A percentile compares a stretch with the other conserved stretches of the same genome.
Evolutionary conservation across 148 eudicot genomes (phyloP).

Genomic region (Cornus kousa): DNA sequence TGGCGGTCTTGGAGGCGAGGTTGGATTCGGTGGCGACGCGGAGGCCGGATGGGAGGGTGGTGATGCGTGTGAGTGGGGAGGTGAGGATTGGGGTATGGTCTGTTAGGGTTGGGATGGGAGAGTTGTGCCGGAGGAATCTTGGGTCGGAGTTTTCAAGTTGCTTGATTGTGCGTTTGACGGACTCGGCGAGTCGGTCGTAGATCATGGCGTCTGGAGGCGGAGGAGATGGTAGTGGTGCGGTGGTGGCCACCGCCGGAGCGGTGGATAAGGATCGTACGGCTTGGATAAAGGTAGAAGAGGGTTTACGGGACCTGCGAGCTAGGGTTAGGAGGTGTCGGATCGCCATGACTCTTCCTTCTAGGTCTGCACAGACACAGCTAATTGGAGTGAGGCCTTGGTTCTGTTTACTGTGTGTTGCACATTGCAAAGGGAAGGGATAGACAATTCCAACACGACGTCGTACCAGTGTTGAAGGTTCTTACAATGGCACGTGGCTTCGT

Average conservation of each 20-base stretch:
- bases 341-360: constrained; percentile 37
- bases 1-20: constrained; percentile 56
- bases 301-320: constrained; percentile 32
- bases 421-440: no score
- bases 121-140: constrained; percentile 55
- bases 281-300: constrained; percentile 3
- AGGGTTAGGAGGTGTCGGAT: constrained; percentile 55
- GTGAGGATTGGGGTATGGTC: constrained; percentile 60
- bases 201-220: constrained; percentile 53
- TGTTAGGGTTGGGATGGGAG: constrained; percentile 57
- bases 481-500: no score
- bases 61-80: constrained; percentile 50
- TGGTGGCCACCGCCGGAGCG: constrained; percentile 24
- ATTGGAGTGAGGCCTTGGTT: background rate
- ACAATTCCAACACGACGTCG: no score
- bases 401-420: background rate
- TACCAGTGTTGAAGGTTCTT: no score
- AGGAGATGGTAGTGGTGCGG: constrained; percentile 36
- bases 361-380: constrained; percentile 3
- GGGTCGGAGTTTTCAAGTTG: constrained; percentile 54
- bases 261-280: constrained; percentile 30
- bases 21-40: constrained; percentile 70
- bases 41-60: constrained; percentile 71
- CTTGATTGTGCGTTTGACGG: constrained; percentile 51
- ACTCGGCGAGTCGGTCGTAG: constrained; percentile 74